Conservation (phyloP, 2,329 filamentous ascomycete species). For the Dactylellina haptotyla region DNA sequence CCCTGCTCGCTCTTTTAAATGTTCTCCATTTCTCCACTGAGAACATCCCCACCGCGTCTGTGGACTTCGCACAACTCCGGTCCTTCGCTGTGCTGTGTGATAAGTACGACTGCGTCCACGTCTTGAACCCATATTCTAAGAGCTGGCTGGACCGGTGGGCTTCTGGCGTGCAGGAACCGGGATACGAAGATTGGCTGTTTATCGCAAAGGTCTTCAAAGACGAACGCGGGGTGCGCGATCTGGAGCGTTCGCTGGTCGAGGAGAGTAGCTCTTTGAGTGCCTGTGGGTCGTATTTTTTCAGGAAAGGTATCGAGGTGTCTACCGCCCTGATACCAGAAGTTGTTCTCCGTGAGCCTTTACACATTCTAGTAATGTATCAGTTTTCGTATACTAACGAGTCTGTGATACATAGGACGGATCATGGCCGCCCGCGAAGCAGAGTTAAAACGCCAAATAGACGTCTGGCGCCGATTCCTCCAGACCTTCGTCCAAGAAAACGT, state of each 20-base stretch:
- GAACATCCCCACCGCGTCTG: background rate
- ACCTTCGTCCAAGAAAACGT: slow-evolving; percentile 37
- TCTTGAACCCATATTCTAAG: slow-evolving; percentile 29
- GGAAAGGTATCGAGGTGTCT: slow-evolving; percentile 23
- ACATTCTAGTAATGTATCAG: too few relatives aligned
- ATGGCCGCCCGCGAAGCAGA: slow-evolving; percentile 25
- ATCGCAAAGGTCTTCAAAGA: slow-evolving; percentile 50
- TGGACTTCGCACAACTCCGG: slow-evolving; percentile 27
- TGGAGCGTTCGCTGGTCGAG: slow-evolving; percentile 29
- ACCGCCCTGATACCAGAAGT: slow-evolving; percentile 30
- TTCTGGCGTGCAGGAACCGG: slow-evolving; percentile 17
- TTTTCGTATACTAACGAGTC: background rate
- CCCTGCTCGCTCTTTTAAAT: slow-evolving; percentile 30
- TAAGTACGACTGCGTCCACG: slow-evolving; percentile 52
- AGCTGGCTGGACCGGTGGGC: slow-evolving; percentile 45
- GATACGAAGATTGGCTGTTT: slow-evolving; percentile 50
- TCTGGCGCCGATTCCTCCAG: slow-evolving; percentile 42
- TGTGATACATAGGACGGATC: slow-evolving; percentile 19
- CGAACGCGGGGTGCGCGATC: slow-evolving; percentile 15
- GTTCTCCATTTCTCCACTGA: slow-evolving; percentile 34
- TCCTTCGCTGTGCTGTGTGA: slow-evolving; percentile 50
- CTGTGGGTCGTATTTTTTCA: slow-evolving; percentile 37
- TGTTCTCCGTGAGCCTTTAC: slow-evolving; percentile 35
- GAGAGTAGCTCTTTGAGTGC: slow-evolving; percentile 36
- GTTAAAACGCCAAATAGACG: slow-evolving; percentile 28